These are phyloP conservation scores for Suhomyces bolitotheri DNA, from an alignment of 1,139 yeast species.

Conservation along the genomic window DNA sequence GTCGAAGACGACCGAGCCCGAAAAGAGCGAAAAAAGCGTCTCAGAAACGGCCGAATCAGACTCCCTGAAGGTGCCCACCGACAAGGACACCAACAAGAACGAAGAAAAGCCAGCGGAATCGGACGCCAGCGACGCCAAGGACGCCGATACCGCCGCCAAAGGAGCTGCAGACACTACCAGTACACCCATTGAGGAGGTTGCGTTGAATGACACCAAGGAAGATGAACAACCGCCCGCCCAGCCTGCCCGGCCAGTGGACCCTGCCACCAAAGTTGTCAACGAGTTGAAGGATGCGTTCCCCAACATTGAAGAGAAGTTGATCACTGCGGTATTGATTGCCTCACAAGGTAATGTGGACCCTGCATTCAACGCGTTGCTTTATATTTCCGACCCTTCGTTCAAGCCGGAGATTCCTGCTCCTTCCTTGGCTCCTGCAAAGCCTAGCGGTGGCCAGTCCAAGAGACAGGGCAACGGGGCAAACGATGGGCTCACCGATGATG, in stretches of 20 bases:
- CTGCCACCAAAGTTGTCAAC: slow-evolving; percentile 51
- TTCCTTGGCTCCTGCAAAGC: slow-evolving; percentile 12
- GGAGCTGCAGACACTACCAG: slow-evolving; percentile 1
- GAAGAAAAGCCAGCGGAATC: too few species aligned
- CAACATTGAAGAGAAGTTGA: slow-evolving; percentile 61
- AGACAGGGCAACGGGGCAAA: slow-evolving; percentile 3
- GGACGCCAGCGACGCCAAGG: neutral
- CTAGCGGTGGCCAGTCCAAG: slow-evolving; percentile 1
- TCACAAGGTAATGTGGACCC: slow-evolving; percentile 78
- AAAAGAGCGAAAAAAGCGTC: slow-evolving; percentile 12
- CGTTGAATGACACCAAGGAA: slow-evolving; percentile 14
- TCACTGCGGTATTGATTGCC: slow-evolving; percentile 82
- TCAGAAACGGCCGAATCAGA: neutral
- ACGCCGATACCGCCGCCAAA: slow-evolving; percentile 1
- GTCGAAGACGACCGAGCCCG: slow-evolving; percentile 16
- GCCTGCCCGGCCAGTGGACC: slow-evolving; percentile 70
- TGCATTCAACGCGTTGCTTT: slow-evolving; percentile 85
- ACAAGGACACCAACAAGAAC: slow-evolving; percentile 6
- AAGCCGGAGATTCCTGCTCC: slow-evolving; percentile 58
- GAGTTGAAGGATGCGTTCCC: slow-evolving; percentile 85
- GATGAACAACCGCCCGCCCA: slow-evolving; percentile 49
- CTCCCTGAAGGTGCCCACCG: slow-evolving; percentile 5
- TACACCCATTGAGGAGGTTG: slow-evolving; percentile 16
- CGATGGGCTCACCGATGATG: slow-evolving; percentile 64
- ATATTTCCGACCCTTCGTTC: slow-evolving; percentile 73